Base-by-base conservation (phyloP, 371 early-diverging fungal genomes). In the Apophysomyces ossiformis region DNA sequence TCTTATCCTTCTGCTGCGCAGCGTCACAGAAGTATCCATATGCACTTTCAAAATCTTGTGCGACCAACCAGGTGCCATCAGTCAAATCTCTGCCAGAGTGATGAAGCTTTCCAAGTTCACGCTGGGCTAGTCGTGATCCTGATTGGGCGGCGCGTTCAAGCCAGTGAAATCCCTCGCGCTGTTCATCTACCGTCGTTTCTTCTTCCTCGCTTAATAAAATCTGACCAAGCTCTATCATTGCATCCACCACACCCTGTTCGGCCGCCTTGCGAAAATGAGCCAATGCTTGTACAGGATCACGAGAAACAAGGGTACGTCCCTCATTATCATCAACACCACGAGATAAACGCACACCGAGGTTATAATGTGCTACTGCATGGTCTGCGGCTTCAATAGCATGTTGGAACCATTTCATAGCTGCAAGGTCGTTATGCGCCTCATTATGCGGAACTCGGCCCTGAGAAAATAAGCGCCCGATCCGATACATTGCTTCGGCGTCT, bases 401-500 rank as follows among this genome's bases (percentile, higher is more conserved):
- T 8, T 70, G 58, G 58, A 70, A 81, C 57, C 71, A 69, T n/a
- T 74, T 69, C 36, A 69, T 62, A 11, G 82, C 82, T 65, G 76
- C 78, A 11, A 73, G 16, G 39, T 72, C 71, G 35, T 75, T 47
- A 38, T 73, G 70, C 37, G 46, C 37, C 43, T 56, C 59, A 16
- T 61, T 63, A 26, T 61, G 46, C 0, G 66, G 58, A 1, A 66
- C 65, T 6, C 65, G 73, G 16, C 63, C 70, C 60, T 79, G 71
- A 11, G 72, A 69, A 43, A 74, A 71, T 74, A 82, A 71, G 5
- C 65, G 72, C n/a, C 72, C 82, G 37, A 82, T 77, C 12, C 78
- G 72, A 60, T 74, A 82, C 70, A 76, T 79, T 26, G 82, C 79
- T 58, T 82, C 82, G 21, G 76, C 65, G 44, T 82, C 82, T 44